Base-by-base conservation (phyloP, 2,329 filamentous ascomycete species). In the Ophiostoma australiae region DNA sequence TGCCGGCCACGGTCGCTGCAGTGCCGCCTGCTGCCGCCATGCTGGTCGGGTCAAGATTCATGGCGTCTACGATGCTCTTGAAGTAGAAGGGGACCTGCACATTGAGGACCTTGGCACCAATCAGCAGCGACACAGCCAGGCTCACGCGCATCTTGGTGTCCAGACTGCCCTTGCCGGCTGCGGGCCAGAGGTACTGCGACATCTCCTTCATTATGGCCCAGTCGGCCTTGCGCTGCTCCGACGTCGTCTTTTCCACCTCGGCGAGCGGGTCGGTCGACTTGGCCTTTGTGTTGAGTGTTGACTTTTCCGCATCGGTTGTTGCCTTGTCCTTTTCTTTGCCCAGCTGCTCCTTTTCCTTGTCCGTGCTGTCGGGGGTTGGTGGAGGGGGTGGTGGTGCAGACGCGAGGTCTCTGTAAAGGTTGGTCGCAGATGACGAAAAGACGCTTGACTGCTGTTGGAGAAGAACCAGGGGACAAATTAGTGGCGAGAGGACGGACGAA, bases 141-240 rank as follows among this genome's bases (percentile, higher is more conserved):
- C 91, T 87, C 44, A 99, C 95, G 73, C 95, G 89, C 73, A 94
- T 82, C 78, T 96, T 92, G 3, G 93, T 96, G 70, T 89, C 89
- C 76, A 91, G 80, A 77, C 91, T 92, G 79, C 94, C 89, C 83
- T 95, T 97, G 79, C 94, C 89, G 33, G 65, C 61, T 82, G 95
- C 97, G 31, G 95, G 95, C 95, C 95, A 99, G 31, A 99, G 83
- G 80, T 99, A 99, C 73, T 90, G 90, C 72, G 91, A 90, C 94
- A 99, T 98, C 80, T 99, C 94, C 81, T 91, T 96, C 85, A 99
- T 95, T 75, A 99, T 99, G 67, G 94, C 94, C 94, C 94, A 97
- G 78, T 99, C 95, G 10, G 94, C 94, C 81, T 94, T 96, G 76
- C 95, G 89, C 84, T 99, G 96, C 81, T 97, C 92, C 76, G 94